These are phyloP conservation scores for Verticillium tricorpus DNA, from an alignment of 2,329 filamentous ascomycete genomes.

Conservation along the genomic window DNA sequence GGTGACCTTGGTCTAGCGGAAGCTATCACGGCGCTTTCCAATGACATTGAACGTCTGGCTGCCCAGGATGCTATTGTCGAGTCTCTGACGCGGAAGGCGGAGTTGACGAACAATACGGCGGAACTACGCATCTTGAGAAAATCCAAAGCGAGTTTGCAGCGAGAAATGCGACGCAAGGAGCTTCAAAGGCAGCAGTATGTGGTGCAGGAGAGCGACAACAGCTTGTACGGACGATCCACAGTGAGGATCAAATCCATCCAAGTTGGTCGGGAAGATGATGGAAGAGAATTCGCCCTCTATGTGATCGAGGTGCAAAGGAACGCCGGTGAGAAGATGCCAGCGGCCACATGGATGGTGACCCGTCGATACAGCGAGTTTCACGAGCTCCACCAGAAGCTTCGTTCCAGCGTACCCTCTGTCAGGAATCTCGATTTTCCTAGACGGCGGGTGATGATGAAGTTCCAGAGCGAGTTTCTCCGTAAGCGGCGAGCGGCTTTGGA, in stretches of 20 bases:
- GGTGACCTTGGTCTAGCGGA: slow-evolving; percentile 91
- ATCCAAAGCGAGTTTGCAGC: slow-evolving; percentile 86
- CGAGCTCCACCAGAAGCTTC: slow-evolving; percentile 85
- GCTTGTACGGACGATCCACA: slow-evolving; percentile 84
- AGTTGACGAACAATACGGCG: slow-evolving; percentile 93
- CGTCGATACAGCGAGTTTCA: slow-evolving; percentile 96
- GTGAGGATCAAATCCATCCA: slow-evolving; percentile 90
- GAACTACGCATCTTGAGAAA: slow-evolving; percentile 90
- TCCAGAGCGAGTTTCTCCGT: slow-evolving; percentile 92
- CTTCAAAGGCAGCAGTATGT: slow-evolving; percentile 96
- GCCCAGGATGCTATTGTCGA: slow-evolving; percentile 90
- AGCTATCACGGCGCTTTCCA: slow-evolving; percentile 81
- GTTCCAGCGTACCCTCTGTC: slow-evolving; percentile 80
- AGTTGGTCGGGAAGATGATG: slow-evolving; percentile 86
- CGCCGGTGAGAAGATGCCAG: slow-evolving; percentile 91
- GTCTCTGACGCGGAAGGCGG: slow-evolving; percentile 87
- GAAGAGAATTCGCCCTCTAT: slow-evolving; percentile 89
- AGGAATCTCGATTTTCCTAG: slow-evolving; percentile 88
- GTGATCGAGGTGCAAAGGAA: slow-evolving; percentile 87
- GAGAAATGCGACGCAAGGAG: slow-evolving; percentile 91
- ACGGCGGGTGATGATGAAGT: slow-evolving; percentile 88
- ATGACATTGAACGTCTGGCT: slow-evolving; percentile 83
- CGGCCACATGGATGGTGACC: slow-evolving; percentile 91
- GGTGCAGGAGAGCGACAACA: slow-evolving; percentile 96
- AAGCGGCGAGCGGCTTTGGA: slow-evolving; percentile 83